These are phyloP conservation scores for Claviceps sp. DNA, from an alignment of 2,329 filamentous ascomycete species.

Conservation along the genomic window DNA sequence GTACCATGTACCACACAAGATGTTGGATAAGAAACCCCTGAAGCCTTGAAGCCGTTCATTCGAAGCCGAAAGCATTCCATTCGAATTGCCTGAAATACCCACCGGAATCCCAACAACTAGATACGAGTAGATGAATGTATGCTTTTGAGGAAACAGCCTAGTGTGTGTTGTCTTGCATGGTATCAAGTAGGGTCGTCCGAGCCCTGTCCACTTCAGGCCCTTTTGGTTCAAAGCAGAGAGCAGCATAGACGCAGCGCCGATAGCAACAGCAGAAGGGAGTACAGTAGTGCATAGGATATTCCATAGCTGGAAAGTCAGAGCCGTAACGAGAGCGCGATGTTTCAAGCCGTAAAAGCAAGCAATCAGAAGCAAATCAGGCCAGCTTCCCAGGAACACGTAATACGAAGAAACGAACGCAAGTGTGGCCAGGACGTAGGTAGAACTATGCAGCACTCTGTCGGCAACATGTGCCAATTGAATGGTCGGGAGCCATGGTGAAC, in stretches of 20 bases:
- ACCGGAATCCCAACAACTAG: slow-evolving; percentile 56
- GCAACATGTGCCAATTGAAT: slow-evolving; percentile 9
- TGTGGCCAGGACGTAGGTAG: not conserved
- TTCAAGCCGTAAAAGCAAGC: slow-evolving; percentile 2
- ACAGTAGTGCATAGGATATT: not conserved
- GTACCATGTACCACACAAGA: slow-evolving; percentile 32
- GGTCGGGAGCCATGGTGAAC: slow-evolving; percentile 11
- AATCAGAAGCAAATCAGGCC: slow-evolving; percentile 11
- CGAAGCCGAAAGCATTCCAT: slow-evolving; percentile 40
- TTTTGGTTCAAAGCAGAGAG: not conserved
- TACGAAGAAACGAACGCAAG: slow-evolving; percentile 7
- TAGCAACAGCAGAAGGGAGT: not conserved
- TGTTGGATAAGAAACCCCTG: slow-evolving; percentile 1
- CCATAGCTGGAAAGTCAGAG: not conserved
- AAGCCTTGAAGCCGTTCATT: slow-evolving; percentile 1
- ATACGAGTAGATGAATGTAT: slow-evolving; percentile 59
- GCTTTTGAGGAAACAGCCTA: slow-evolving; percentile 51
- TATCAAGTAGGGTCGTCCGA: slow-evolving; percentile 38
- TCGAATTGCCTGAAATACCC: slow-evolving; percentile 41
- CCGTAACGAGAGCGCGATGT: not conserved
- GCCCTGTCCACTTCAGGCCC: slow-evolving; percentile 3
- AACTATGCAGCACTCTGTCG: slow-evolving; percentile 6
- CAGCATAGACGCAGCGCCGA: not conserved
- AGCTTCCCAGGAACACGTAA: slow-evolving; percentile 10
- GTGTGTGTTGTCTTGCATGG: slow-evolving; percentile 53